Percentiles rank a stretch among this genome's conserved stretches.
phyloP scores from a whole-genome alignment of 257 asterid species.

The Solanum pimpinellifolium region DNA sequence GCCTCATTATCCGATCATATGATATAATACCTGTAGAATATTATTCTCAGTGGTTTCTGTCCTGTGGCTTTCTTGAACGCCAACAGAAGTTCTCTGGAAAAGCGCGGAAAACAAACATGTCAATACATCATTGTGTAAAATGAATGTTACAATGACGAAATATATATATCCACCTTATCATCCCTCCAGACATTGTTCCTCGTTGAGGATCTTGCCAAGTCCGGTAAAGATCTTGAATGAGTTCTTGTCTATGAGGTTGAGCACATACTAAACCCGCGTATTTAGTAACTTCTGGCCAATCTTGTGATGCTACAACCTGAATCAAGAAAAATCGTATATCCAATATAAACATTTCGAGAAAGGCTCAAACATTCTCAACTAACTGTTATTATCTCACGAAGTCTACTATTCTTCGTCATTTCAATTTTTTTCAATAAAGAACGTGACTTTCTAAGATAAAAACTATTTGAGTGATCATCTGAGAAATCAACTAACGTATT shows the following conservation, averaged over 20 bases:
- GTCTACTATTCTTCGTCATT: neutral
- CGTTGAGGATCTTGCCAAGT: slow-evolving; percentile 95
- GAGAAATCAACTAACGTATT: neutral
- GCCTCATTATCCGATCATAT: neutral
- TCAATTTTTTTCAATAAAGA: neutral
- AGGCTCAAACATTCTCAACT: neutral
- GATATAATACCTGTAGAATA: slow-evolving; percentile 56
- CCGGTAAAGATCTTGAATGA: slow-evolving; percentile 87
- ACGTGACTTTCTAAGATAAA: neutral
- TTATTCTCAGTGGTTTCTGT: slow-evolving; percentile 93
- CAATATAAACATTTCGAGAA: neutral
- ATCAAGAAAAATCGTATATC: neutral
- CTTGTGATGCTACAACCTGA: slow-evolving; percentile 98
- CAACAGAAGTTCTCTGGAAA: slow-evolving; percentile 78
- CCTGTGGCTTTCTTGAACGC: slow-evolving; percentile 97
- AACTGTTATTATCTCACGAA: neutral
- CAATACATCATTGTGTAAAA: neutral
- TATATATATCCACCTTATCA: slow-evolving; percentile 52
- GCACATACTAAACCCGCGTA: slow-evolving; percentile 97
- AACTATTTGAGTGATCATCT: neutral
- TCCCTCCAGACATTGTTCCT: slow-evolving; percentile 94
- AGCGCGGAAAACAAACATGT: neutral
- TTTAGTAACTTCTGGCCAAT: slow-evolving; percentile 99
- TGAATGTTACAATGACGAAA: neutral
- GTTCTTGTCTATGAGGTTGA: slow-evolving; percentile 95